phyloP scores from a whole-genome alignment of 108 stramenopile genomes.

The Nitzschia inconspicua region DNA sequence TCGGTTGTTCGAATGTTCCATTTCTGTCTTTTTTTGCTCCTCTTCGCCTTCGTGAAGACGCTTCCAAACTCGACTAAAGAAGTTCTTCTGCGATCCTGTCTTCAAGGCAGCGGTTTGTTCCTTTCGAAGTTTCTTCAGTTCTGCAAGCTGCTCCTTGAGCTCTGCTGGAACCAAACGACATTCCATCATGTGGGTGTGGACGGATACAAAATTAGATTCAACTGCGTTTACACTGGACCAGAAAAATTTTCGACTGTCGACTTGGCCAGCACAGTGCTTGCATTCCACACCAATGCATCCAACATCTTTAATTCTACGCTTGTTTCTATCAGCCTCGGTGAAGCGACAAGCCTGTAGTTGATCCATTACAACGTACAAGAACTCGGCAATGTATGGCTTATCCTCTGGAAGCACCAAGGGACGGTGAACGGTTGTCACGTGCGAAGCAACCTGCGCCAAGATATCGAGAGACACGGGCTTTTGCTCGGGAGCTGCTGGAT shows the following conservation, averaged over 20 bases:
- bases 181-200: conserved; percentile 90
- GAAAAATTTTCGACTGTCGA: conserved; percentile 88
- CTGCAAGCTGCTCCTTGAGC: conserved; percentile 59
- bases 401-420: conserved; percentile 78
- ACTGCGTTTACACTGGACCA: conserved; percentile 91
- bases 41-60: conserved; percentile 51
- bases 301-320: conserved; percentile 80
- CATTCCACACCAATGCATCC: conserved; percentile 90
- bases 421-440: conserved; percentile 49
- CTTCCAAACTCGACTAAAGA: conserved; percentile 83
- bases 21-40: conserved; percentile 1
- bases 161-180: conserved; percentile 63
- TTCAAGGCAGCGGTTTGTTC: conserved; percentile 77
- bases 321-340: conserved; percentile 90
- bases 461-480: conserved; percentile 64
- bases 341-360: conserved; percentile 86
- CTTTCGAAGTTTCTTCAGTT: conserved; percentile 75
- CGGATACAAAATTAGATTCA: conserved; percentile 89
- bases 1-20: neutral
- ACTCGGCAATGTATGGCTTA: conserved; percentile 81
- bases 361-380: conserved; percentile 86
- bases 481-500: conserved; percentile 56
- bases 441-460: conserved; percentile 72
- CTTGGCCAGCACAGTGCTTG: conserved; percentile 87
- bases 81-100: conserved; percentile 86